phyloP scores from a whole-genome alignment of 306 rosid species.

The Pueraria montana region DNA sequence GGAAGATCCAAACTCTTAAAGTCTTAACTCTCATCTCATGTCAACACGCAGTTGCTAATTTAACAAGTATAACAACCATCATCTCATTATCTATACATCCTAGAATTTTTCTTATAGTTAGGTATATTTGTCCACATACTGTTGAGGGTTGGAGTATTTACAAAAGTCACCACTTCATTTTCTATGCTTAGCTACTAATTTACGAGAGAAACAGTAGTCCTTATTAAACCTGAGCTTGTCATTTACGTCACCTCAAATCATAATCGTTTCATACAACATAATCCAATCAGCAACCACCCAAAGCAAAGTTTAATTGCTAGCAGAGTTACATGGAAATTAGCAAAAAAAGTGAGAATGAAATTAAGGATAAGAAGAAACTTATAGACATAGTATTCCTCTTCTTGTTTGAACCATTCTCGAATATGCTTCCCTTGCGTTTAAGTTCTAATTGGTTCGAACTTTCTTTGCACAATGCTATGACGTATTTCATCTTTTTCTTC shows the following conservation, averaged over 20 bases:
- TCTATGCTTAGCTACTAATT: too few species aligned
- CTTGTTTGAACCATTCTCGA: constrained; percentile 36
- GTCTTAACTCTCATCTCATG: too few species aligned
- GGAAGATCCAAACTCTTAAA: too few species aligned
- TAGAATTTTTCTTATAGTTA: too few species aligned
- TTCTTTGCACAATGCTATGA: background rate
- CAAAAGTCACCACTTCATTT: too few species aligned
- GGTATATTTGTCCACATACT: too few species aligned
- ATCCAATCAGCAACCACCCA: background rate
- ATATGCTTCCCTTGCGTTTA: constrained; percentile 51
- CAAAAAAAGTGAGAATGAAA: constrained; percentile 13
- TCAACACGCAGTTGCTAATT: too few species aligned
- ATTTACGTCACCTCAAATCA: background rate
- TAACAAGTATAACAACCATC: too few species aligned
- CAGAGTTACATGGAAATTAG: constrained; percentile 17
- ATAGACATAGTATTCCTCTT: constrained; percentile 5
- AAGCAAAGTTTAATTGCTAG: background rate
- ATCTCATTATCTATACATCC: too few species aligned
- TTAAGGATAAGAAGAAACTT: constrained; percentile 42
- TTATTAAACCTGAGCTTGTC: background rate
- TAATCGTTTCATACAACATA: background rate
- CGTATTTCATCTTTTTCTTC: background rate
- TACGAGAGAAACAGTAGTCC: background rate
- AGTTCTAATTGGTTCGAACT: constrained; percentile 37
- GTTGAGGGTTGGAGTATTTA: too few species aligned